Evolutionary conservation across 1,139 yeast genomes (phyloP).

Genomic region (Candida sanyaensis): DNA sequence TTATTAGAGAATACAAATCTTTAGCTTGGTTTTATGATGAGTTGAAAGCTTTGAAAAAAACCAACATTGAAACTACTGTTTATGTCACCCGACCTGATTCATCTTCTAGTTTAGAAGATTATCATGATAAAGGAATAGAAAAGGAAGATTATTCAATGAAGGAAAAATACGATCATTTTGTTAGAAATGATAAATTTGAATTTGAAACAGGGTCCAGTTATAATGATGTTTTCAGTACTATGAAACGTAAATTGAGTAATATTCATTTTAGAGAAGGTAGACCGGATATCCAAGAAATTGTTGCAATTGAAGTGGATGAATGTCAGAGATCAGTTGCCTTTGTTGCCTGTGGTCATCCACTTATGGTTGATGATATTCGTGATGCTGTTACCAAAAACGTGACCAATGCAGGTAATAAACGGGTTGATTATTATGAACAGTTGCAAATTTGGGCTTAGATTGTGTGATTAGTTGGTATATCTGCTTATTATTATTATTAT

Average conservation of each 20-base stretch:
- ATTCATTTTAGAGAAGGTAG: slow-evolving; percentile 33
- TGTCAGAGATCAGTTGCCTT: slow-evolving; percentile 39
- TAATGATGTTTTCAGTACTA: slow-evolving; percentile 7
- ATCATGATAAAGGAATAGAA: slow-evolving; percentile 6
- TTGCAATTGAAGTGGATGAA: slow-evolving; percentile 26
- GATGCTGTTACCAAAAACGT: slow-evolving; percentile 29
- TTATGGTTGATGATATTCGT: slow-evolving; percentile 52
- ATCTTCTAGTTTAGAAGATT: slow-evolving; percentile 14
- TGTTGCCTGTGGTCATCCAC: slow-evolving; percentile 54
- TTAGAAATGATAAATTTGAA: slow-evolving; percentile 9
- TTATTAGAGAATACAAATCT: slow-evolving; percentile 31
- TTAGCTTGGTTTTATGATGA: slow-evolving; percentile 38
- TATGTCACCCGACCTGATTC: slow-evolving; percentile 42
- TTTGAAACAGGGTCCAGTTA: slow-evolving; percentile 2
- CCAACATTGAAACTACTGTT: slow-evolving; percentile 26
- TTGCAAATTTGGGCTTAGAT: slow-evolving; percentile 42
- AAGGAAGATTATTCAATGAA: slow-evolving; percentile 3
- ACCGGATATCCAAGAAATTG: slow-evolving; percentile 30
- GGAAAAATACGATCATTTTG: slow-evolving; percentile 9
- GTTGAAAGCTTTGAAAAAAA: slow-evolving; percentile 22
- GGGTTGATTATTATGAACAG: slow-evolving; percentile 49
- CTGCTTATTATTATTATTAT: not conserved
- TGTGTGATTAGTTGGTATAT: not conserved
- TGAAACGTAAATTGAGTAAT: slow-evolving; percentile 25
- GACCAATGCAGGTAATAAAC: slow-evolving; percentile 23